phyloP scores from a whole-genome alignment of 176 grass and related monocot species.

The Musa itinerans region DNA sequence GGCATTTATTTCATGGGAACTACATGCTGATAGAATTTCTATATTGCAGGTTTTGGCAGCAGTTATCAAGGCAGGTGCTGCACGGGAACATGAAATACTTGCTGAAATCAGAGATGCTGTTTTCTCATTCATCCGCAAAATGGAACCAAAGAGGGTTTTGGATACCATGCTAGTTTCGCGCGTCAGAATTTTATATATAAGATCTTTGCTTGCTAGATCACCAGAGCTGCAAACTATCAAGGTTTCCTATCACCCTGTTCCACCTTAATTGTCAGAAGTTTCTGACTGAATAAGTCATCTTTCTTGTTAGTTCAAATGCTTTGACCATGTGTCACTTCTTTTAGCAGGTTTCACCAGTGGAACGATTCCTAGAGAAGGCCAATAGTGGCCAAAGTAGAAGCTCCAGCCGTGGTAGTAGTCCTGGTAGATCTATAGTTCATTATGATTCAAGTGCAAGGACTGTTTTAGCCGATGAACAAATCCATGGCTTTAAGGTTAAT shows the following conservation, averaged over 20 bases:
- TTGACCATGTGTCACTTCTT: constrained; percentile 22
- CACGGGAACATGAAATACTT: constrained; percentile 98
- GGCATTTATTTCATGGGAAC: neutral
- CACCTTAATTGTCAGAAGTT: constrained; percentile 2
- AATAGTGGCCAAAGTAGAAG: constrained; percentile 76
- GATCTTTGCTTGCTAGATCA: constrained; percentile 96
- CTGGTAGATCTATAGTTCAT: constrained; percentile 68
- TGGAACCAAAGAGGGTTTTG: constrained; percentile 98
- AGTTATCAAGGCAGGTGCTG: constrained; percentile 94
- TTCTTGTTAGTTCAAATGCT: constrained; percentile 14
- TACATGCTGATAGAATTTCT: neutral
- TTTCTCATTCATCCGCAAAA: constrained; percentile 93
- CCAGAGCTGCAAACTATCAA: constrained; percentile 97
- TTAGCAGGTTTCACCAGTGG: constrained; percentile 73
- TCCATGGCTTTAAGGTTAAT: constrained; percentile 89
- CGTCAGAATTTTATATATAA: constrained; percentile 94
- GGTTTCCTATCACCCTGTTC: constrained; percentile 24
- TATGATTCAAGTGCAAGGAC: constrained; percentile 54
- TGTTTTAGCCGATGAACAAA: constrained; percentile 60
- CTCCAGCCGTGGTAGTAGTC: constrained; percentile 94
- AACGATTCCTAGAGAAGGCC: constrained; percentile 88
- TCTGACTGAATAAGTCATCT: neutral
- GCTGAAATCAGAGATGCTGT: constrained; percentile 95
- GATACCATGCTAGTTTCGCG: constrained; percentile 99
- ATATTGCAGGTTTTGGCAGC: constrained; percentile 80